These are phyloP conservation scores for Cystofilobasidium ferigula DNA, from an alignment of 768 basidiomycete genomes.

Conservation along the genomic window DNA sequence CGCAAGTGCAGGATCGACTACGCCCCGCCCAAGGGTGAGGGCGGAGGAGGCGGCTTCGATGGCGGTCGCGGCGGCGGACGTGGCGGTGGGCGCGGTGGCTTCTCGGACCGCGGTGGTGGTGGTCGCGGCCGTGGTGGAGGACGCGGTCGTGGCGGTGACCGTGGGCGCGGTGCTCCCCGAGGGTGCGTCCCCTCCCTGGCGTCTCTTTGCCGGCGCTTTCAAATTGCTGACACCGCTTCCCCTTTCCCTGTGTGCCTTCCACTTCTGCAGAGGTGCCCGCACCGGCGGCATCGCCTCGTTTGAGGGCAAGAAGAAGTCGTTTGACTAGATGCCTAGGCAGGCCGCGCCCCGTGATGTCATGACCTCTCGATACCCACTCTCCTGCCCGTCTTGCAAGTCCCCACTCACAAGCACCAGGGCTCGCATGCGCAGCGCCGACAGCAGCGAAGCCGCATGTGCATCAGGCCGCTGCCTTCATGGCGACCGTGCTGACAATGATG, in stretches of 20 bases:
- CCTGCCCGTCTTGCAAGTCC: no score
- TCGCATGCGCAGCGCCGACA: neutral
- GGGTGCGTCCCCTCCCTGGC: no score
- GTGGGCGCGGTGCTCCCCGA: neutral
- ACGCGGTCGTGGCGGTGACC: neutral
- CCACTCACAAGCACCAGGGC: no score
- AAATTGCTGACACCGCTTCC: no score
- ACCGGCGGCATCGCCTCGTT: slow-evolving; percentile 54
- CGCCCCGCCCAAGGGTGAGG: neutral
- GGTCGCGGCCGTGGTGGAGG: neutral
- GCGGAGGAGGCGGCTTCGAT: neutral
- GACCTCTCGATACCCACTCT: neutral
- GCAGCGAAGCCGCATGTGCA: neutral
- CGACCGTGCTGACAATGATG: slow-evolving; percentile 19
- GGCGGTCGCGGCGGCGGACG: slow-evolving; percentile 28
- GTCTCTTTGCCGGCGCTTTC: no score
- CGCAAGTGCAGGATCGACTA: slow-evolving; percentile 54
- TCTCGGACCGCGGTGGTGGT: slow-evolving; percentile 3
- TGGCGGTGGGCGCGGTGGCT: neutral
- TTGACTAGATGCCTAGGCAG: slow-evolving; percentile 31
- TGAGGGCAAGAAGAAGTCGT: slow-evolving; percentile 46
- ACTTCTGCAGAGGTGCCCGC: no score
- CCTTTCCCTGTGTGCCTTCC: no score
- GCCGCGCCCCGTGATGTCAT: neutral
- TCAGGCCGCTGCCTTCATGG: slow-evolving; percentile 20